These are phyloP conservation scores for Cucurbita pepo DNA, from an alignment of 306 rosid genomes.

Conservation along the genomic window DNA sequence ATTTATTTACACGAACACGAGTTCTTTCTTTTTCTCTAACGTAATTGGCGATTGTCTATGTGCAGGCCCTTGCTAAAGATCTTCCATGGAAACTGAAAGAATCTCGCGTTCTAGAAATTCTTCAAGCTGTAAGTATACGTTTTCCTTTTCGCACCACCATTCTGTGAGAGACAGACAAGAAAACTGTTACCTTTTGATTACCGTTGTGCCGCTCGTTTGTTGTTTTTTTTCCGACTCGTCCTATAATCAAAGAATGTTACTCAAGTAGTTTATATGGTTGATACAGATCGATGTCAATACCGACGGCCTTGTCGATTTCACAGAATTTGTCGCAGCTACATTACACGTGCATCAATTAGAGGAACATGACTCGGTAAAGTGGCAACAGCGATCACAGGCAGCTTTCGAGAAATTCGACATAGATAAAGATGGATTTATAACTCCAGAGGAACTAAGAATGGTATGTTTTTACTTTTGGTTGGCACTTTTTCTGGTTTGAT, in stretches of 20 bases:
- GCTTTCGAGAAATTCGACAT: slow-evolving; percentile 93
- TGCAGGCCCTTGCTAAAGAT: slow-evolving; percentile 99
- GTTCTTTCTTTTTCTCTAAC: background rate
- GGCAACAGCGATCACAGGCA: slow-evolving; percentile 70
- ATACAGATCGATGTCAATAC: slow-evolving; percentile 89
- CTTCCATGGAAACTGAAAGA: slow-evolving; percentile 96
- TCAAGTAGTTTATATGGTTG: background rate
- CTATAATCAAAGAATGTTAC: background rate
- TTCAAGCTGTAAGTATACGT: slow-evolving; percentile 62
- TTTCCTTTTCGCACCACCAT: background rate
- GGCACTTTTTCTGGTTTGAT: background rate
- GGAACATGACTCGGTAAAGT: slow-evolving; percentile 85
- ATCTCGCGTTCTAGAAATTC: slow-evolving; percentile 70
- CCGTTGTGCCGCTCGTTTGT: background rate
- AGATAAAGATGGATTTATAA: slow-evolving; percentile 83
- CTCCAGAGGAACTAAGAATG: slow-evolving; percentile 92
- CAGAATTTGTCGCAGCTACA: slow-evolving; percentile 91
- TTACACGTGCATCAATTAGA: slow-evolving; percentile 91
- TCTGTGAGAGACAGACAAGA: background rate
- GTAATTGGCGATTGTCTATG: slow-evolving; percentile 2
- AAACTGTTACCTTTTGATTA: background rate
- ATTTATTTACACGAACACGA: background rate
- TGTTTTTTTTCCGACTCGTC: background rate
- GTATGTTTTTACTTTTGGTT: slow-evolving; percentile 23
- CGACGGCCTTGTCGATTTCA: slow-evolving; percentile 92